Base-by-base conservation (phyloP, 345 rosid species). In the Leavenworthia alabamica region DNA sequence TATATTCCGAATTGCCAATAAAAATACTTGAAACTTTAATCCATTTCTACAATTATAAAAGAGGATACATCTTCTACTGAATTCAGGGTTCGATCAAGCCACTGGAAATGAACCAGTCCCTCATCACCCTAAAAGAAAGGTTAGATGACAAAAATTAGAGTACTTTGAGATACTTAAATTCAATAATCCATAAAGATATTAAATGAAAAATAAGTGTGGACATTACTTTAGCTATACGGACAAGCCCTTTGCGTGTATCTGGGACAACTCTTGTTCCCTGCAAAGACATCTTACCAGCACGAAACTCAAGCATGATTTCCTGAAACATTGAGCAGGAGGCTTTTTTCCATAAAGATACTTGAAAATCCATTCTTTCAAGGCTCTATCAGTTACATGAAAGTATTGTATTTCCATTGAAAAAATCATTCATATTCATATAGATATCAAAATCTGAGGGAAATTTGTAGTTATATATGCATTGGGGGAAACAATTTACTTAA, bases 211-310 rank as follows among this genome's bases (percentile, higher is more conserved):
- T 40, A 57, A 41, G 14, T 41, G 40, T 0, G 35, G 28, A 42
- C 28, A 55, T 42, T 86, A 92, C 96, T 83, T 88, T 78, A 29
- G 78, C 78, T 22, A 93, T 71, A 64, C 96, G 96, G 68, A 93
- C 78, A 67, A 93, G 88, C 29, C 99, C 99, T 74, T 89, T 93
- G 3, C 92, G 86, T 4, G 79, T 3, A 80, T 93, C 99, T 46
- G 97, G 97, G 46, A 83, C 79, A 57, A 89, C 99, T 71, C 75
- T 82, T 51, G 78, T 85, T 28, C 93, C 94, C 73, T 89, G 94
- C 47, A 85, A 65, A 56, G 49, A 27, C 97, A 93, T 89, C 79
- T 89, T 93, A 60, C 99, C 99, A 58, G 99, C 97, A 67, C 97
- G 97, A 77, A 93, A 93, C 80, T 93, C 97, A 62, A 93, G 62